Evolutionary conservation across 2,329 filamentous ascomycete genomes (phyloP), one percentile per base, ranked within the genome.

Genomic region (Fusarium mangiferae): DNA sequence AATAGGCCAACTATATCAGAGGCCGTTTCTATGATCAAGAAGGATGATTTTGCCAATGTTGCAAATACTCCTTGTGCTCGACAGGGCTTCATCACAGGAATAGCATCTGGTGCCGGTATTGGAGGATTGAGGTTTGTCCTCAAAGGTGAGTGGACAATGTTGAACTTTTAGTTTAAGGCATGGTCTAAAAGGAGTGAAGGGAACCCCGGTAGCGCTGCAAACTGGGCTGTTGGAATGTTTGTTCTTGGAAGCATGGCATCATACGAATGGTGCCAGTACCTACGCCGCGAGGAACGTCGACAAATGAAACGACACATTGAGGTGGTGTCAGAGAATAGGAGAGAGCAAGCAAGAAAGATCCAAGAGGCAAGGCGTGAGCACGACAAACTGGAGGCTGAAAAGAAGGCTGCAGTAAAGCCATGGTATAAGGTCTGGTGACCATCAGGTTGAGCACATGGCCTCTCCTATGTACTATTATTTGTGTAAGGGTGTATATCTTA

Each of bases 271-370:
- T 98, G 96, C 84, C 91, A 95, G 79, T 91, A 91, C 75, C 88
- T 89, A 70, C 88, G 95, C 67, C 87, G 89, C 54, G 87, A 92
- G 69, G 96, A 98, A 83, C 90, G 92, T 77, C 90, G 91, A 70
- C 93, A 94, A 71, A 96, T 99, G 91, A 93, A 93, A 81, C 87
- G 94, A 74, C 93, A 93, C 8, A 92, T 97, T 62, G 94, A 97
- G 80, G 90, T 86, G 41, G 83, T 82, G 49, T 78, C 80, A 49
- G 79, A 83, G 89, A 91, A 80, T 87, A 91, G 78, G 81, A 85
- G 73, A 81, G 84, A 81, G 62, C 83, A 84, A 72, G 85, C 83
- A 66, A 83, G 82, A 74, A 84, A 84, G 73, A 83, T 87, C 70
- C 83, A 82, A 46, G 84, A 84, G 62, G 85, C 86, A 70, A 78